Percentiles rank a stretch among this genome's conserved stretches.
These are phyloP conservation scores for Leccinum glutinopallens DNA, from an alignment of 1,284 basidiomycete species.

Conservation along the genomic window DNA sequence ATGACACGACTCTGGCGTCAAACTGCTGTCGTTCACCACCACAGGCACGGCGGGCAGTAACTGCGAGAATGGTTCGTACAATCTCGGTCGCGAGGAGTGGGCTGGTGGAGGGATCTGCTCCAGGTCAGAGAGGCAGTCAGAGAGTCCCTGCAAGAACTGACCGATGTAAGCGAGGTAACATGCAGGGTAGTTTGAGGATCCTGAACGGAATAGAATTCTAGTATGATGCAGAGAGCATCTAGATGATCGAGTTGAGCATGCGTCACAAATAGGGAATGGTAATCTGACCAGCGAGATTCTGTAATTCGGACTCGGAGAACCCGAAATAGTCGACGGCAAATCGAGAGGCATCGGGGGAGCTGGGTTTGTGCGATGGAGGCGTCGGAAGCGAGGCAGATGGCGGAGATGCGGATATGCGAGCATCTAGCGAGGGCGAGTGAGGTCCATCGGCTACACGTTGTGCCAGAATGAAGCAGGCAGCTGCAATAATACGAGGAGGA, in stretches of 20 bases:
- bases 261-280: slow-evolving; percentile 12
- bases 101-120: slow-evolving; percentile 34
- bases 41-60: slow-evolving; percentile 29
- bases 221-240: slow-evolving; percentile 66
- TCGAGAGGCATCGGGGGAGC: slow-evolving; percentile 68
- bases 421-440: slow-evolving; percentile 69
- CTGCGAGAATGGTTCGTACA: slow-evolving; percentile 37
- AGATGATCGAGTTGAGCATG: slow-evolving; percentile 11
- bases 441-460: slow-evolving; percentile 71
- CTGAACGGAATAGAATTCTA: slow-evolving; percentile 74
- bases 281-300: slow-evolving; percentile 57
- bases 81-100: slow-evolving; percentile 24
- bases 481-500: slow-evolving; percentile 66
- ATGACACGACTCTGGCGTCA: slow-evolving; percentile 62
- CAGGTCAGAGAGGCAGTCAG: slow-evolving; percentile 10
- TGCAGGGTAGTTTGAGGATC: slow-evolving; percentile 50
- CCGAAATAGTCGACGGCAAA: slow-evolving; percentile 67
- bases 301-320: slow-evolving; percentile 59
- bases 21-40: slow-evolving; percentile 41
- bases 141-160: slow-evolving; percentile 37
- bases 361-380: slow-evolving; percentile 72
- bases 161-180: slow-evolving; percentile 51
- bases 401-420: slow-evolving; percentile 61
- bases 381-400: slow-evolving; percentile 69
- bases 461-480: slow-evolving; percentile 73